Evolutionary conservation across 257 asterid species (phyloP).

Genomic region (Anisodus tanguticus): DNA sequence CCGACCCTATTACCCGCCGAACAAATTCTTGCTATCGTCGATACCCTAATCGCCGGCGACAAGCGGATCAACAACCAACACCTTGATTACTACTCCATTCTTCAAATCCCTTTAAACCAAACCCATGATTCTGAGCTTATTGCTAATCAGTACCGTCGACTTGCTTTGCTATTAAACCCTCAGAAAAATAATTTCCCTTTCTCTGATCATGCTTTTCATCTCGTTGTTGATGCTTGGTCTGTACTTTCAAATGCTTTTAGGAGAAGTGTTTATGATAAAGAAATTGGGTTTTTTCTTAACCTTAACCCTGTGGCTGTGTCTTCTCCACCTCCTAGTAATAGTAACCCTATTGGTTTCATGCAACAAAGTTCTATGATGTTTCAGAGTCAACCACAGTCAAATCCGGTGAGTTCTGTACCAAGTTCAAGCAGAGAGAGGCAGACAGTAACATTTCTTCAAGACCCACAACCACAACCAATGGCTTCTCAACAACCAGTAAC

Average conservation of each 20-base stretch:
- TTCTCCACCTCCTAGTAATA: not conserved
- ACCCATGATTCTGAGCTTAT: constrained; percentile 65
- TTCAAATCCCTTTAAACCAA: constrained; percentile 68
- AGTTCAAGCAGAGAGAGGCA: constrained; percentile 32
- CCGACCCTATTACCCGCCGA: constrained; percentile 76
- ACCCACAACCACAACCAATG: constrained; percentile 25
- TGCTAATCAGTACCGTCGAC: constrained; percentile 66
- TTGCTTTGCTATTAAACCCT: constrained; percentile 68
- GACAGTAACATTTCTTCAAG: constrained; percentile 25
- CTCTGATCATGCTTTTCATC: constrained; percentile 81
- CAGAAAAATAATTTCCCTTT: constrained; percentile 70
- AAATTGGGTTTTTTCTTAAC: constrained; percentile 48
- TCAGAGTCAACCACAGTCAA: constrained; percentile 30
- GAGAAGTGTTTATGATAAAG: constrained; percentile 68
- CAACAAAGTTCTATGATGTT: constrained; percentile 28
- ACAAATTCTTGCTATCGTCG: constrained; percentile 82
- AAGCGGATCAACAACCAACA: constrained; percentile 72
- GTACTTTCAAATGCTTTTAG: constrained; percentile 73
- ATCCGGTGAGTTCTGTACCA: constrained; percentile 30
- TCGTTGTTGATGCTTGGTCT: constrained; percentile 79
- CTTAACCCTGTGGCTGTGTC: constrained; percentile 24
- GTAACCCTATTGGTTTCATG: constrained; percentile 21
- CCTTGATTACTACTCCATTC: constrained; percentile 74
- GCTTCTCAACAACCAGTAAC: constrained; percentile 42
- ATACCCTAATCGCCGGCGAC: constrained; percentile 82